phyloP scores from a whole-genome alignment of 495 filamentous ascomycete genomes.

The Talaromyces proteolyticus region DNA sequence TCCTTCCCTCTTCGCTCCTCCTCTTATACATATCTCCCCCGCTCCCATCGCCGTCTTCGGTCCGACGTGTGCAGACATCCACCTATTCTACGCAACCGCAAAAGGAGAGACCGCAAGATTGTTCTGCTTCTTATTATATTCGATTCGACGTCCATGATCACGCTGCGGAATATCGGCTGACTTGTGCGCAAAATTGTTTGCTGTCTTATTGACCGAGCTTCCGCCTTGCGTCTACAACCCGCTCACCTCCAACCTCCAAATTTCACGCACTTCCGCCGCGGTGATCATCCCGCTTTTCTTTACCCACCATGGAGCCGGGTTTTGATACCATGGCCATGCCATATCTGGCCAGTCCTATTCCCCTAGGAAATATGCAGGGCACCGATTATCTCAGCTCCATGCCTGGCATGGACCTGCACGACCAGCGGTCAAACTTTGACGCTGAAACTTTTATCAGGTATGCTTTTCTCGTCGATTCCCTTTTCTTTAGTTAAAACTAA shows the following conservation, averaged over 20 bases:
- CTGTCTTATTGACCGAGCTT: neutral
- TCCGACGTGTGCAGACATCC: too few relatives aligned
- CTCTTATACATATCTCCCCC: neutral
- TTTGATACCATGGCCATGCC: slow-evolving; percentile 59
- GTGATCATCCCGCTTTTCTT: neutral
- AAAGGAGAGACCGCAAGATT: too few relatives aligned
- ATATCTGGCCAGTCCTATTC: slow-evolving; percentile 51
- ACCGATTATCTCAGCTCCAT: slow-evolving; percentile 48
- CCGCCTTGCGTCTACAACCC: neutral
- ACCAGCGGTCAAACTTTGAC: slow-evolving; percentile 53
- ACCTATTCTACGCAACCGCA: too few relatives aligned
- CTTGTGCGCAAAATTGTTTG: neutral
- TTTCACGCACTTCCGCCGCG: too few relatives aligned
- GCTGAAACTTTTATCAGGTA: slow-evolving; percentile 55
- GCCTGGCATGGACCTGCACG: slow-evolving; percentile 47
- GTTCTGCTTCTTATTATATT: too few relatives aligned
- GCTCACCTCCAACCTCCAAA: neutral
- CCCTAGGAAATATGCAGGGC: slow-evolving; percentile 44
- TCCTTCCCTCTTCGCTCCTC: neutral
- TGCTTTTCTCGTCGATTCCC: slow-evolving; percentile 7
- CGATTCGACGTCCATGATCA: neutral
- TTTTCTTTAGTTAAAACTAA: neutral
- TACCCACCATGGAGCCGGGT: slow-evolving; percentile 48
- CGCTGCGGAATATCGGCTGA: neutral
- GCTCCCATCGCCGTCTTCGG: too few relatives aligned